Evolutionary conservation across 208 protist species (phyloP).

Genomic region (Trypanosoma avium): DNA sequence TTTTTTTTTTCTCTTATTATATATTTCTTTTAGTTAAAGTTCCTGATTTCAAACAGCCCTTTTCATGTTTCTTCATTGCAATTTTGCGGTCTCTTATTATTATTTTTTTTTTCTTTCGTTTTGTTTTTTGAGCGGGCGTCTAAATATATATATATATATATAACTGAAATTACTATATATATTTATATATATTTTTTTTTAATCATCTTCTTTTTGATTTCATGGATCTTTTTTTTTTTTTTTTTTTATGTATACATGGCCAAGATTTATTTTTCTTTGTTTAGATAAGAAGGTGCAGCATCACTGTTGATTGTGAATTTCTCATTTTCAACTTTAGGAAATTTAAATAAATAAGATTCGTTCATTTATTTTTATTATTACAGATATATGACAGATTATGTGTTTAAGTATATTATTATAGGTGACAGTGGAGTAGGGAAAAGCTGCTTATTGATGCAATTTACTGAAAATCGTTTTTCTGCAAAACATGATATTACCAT

Average conservation of each 20-base stretch:
- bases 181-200: neutral
- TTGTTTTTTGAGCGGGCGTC: no score
- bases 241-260: no score
- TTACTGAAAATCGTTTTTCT: constrained; percentile 96
- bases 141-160: constrained; percentile 17
- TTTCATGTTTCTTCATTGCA: no score
- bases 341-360: no score
- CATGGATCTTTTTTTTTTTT: constrained; percentile 8
- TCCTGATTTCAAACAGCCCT: no score
- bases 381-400: constrained; percentile 55
- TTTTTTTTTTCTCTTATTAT: neutral
- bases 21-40: neutral
- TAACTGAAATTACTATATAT: neutral
- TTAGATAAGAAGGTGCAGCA: neutral
- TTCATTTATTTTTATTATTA: constrained; percentile 16
- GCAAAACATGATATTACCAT: constrained; percentile 96
- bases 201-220: constrained; percentile 7
- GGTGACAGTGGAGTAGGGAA: constrained; percentile 90
- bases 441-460: constrained; percentile 93
- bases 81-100: neutral
- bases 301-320: neutral
- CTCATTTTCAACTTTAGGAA: no score
- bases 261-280: no score
- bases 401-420: constrained; percentile 96
- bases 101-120: neutral